These are phyloP conservation scores for Leccinum incarnatum DNA, from an alignment of 768 basidiomycete genomes.

Conservation along the genomic window DNA sequence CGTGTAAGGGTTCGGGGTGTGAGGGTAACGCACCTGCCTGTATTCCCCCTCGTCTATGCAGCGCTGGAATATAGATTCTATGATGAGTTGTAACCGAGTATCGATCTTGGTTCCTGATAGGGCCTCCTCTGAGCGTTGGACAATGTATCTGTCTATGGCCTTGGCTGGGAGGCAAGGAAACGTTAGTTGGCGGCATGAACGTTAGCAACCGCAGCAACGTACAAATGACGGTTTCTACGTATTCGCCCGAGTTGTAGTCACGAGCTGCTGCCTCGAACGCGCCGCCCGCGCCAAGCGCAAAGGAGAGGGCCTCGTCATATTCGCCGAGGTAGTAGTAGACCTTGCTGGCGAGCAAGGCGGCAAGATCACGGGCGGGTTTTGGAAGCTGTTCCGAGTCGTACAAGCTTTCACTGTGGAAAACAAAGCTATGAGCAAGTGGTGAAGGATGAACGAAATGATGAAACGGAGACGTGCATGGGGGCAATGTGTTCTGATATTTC, in stretches of 20 bases:
- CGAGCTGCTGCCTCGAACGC: slow-evolving; percentile 79
- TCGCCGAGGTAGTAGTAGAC: slow-evolving; percentile 97
- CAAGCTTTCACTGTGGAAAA: slow-evolving; percentile 68
- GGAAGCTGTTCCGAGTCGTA: slow-evolving; percentile 83
- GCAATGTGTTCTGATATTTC: slow-evolving; percentile 96
- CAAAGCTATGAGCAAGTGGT: slow-evolving; percentile 7
- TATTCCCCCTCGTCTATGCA: slow-evolving; percentile 88
- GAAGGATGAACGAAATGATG: slow-evolving; percentile 3
- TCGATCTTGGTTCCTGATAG: slow-evolving; percentile 63
- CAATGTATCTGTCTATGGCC: slow-evolving; percentile 92
- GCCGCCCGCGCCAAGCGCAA: slow-evolving; percentile 86
- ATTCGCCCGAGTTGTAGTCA: slow-evolving; percentile 70
- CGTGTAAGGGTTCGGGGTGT: background rate
- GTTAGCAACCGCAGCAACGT: slow-evolving; percentile 35
- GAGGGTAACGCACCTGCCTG: slow-evolving; percentile 63
- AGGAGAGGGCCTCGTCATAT: slow-evolving; percentile 93
- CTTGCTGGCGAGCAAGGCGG: slow-evolving; percentile 94
- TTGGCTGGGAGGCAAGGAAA: slow-evolving; percentile 57
- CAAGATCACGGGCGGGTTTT: slow-evolving; percentile 70
- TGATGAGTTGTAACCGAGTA: slow-evolving; percentile 73
- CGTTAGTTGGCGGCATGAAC: background rate
- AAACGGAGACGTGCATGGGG: slow-evolving; percentile 62
- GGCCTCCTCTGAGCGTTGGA: slow-evolving; percentile 56
- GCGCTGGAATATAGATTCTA: slow-evolving; percentile 83
- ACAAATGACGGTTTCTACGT: slow-evolving; percentile 94